phyloP scores from a whole-genome alignment of 768 basidiomycete genomes.

The Multifurca ochricompacta region DNA sequence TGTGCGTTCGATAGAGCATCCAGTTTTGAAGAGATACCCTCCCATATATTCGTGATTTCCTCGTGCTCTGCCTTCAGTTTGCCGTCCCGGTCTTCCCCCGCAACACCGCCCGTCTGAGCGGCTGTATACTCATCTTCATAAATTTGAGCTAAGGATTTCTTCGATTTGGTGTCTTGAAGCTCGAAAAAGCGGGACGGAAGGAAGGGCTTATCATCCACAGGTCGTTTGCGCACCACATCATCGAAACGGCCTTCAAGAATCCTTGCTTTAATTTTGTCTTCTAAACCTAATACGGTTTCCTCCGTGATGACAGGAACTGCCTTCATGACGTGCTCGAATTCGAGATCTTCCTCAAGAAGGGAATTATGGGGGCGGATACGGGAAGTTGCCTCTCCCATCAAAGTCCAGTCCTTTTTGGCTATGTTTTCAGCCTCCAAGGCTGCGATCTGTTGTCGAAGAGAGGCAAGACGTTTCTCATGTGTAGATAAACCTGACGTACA shows the following conservation, averaged over 20 bases:
- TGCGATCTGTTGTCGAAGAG: constrained; percentile 70
- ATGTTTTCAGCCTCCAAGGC: constrained; percentile 82
- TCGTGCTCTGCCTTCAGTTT: constrained; percentile 84
- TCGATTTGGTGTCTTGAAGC: constrained; percentile 80
- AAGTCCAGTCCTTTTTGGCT: constrained; percentile 83
- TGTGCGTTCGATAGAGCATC: constrained; percentile 94
- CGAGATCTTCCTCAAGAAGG: constrained; percentile 87
- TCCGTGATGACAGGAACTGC: constrained; percentile 86
- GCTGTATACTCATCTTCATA: constrained; percentile 90
- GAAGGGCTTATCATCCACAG: constrained; percentile 79
- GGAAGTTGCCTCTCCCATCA: constrained; percentile 85
- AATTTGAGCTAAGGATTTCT: constrained; percentile 87
- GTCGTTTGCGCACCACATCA: constrained; percentile 80
- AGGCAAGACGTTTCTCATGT: constrained; percentile 71
- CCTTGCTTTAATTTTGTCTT: constrained; percentile 85
- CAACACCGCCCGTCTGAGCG: constrained; percentile 45
- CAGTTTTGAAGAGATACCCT: constrained; percentile 75
- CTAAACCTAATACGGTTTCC: constrained; percentile 69
- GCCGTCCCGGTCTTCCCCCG: constrained; percentile 74
- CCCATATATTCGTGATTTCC: constrained; percentile 79
- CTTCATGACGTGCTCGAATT: constrained; percentile 88
- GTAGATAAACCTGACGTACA: constrained; percentile 53
- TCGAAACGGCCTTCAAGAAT: constrained; percentile 84
- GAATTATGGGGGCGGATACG: constrained; percentile 83
- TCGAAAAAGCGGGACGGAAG: constrained; percentile 86